Evolutionary conservation across 1,284 basidiomycete genomes (phyloP), one percentile per base, ranked within the genome.

Genomic region (Microstroma glucosiphilum): DNA sequence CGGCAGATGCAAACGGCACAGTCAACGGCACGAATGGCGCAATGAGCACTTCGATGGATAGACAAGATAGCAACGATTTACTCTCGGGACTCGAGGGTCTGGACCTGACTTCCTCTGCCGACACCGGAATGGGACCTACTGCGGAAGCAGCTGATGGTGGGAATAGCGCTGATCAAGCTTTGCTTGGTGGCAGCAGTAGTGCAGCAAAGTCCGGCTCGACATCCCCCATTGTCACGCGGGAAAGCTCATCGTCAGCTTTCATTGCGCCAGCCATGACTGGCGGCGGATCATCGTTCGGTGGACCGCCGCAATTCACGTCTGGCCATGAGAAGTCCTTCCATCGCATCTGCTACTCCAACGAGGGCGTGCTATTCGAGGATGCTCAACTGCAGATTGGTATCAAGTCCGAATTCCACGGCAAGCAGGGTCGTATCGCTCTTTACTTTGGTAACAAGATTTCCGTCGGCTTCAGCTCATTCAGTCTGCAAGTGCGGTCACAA

Each of bases 391-490:
- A 97, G 79, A 87, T 98, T 66, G 96, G 94, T 30, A 81, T 98
- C 82, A 98, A 98, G 82, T 91, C 92, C 55, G 88, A 93, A 74
- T 98, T 91, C 79, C 93, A 96, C 79, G 89, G 89, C 13, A 87
- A 92, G 71, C 85, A 91, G 42, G 94, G 94, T 15, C 90, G 94
- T 69, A 80, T 98, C 51, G 90, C 92, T 21, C 83, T 98, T 37
- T 98, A 94, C 82, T 86, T 98, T 71, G 93, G 94, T 69, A 98
- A 98, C 84, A 98, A 98, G 81, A 84, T 94, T 58, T 85, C 88
- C 15, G 86, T 87, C 2, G 85, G 91, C 21, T 85, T 98, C 72
- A 89, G 88, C 9, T 90, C 91, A 12, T 91, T 98, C 81, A 92
- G 90, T 1, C 88, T 91, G 3, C 87, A 87, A 1, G 82, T 96